phyloP scores from a whole-genome alignment of 305 asterid genomes.

The Withania somnifera region DNA sequence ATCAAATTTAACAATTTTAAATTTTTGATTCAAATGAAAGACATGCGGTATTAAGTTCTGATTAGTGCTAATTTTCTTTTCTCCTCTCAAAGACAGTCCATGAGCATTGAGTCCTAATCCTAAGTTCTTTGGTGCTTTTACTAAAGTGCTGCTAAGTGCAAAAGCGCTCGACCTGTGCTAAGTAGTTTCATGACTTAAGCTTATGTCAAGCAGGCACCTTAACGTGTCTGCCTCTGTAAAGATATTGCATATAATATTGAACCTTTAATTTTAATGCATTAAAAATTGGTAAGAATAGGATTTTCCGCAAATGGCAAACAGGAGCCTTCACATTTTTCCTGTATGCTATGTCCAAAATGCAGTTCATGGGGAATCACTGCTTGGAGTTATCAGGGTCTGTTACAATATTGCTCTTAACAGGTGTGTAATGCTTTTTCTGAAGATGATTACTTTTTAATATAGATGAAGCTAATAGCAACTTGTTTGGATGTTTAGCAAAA shows the following conservation, averaged over 20 bases:
- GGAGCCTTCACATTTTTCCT: neutral
- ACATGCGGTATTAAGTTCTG: neutral
- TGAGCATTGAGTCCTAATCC: neutral
- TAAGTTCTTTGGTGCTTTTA: neutral
- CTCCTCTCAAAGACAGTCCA: neutral
- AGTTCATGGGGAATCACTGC: constrained; percentile 98
- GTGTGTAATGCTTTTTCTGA: constrained; percentile 21
- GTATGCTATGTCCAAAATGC: constrained; percentile 21
- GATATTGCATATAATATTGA: neutral
- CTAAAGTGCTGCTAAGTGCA: neutral
- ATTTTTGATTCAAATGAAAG: neutral
- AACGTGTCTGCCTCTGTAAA: neutral
- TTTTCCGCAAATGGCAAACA: too few species aligned
- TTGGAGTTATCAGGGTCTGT: constrained; percentile 90
- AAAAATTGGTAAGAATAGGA: neutral
- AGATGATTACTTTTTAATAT: constrained; percentile 16
- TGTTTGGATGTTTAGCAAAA: constrained; percentile 65
- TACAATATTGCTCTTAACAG: constrained; percentile 95
- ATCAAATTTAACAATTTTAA: neutral
- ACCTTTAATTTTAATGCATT: neutral
- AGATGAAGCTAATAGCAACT: constrained; percentile 20
- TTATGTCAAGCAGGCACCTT: neutral
- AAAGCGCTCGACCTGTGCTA: neutral
- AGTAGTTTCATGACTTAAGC: neutral
- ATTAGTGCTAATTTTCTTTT: neutral